These are phyloP conservation scores for Triticum dicoccoides DNA, from an alignment of 176 grass and related monocot genomes.

Conservation along the genomic window DNA sequence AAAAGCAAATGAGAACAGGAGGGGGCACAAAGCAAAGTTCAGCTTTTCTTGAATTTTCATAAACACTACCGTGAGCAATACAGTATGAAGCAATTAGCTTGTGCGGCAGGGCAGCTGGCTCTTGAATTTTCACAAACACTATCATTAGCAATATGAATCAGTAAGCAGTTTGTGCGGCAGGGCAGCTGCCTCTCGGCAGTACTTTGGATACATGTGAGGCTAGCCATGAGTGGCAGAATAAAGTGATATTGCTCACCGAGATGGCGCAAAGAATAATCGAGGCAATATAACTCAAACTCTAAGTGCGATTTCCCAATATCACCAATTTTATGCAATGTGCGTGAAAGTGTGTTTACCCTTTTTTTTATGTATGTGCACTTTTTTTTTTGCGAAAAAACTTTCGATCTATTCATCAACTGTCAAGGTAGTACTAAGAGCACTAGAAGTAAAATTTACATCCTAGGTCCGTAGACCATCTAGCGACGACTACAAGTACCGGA, in stretches of 20 bases:
- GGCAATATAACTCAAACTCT: neutral
- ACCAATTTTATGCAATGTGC: neutral
- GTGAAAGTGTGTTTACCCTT: too few relatives aligned
- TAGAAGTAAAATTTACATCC: too few relatives aligned
- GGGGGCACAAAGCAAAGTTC: neutral
- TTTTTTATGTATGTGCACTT: too few relatives aligned
- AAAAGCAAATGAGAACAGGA: neutral
- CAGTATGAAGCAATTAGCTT: neutral
- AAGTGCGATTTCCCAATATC: neutral
- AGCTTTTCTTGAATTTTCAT: neutral
- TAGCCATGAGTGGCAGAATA: too few relatives aligned
- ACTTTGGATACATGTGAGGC: too few relatives aligned
- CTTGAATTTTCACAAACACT: neutral
- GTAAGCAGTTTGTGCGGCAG: neutral
- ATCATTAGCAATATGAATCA: neutral
- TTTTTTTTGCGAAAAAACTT: too few relatives aligned
- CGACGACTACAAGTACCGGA: too few relatives aligned
- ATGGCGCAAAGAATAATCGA: neutral
- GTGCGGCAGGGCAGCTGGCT: neutral
- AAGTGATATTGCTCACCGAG: neutral
- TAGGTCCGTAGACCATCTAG: too few relatives aligned
- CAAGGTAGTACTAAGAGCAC: too few relatives aligned
- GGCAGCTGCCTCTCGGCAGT: too few relatives aligned
- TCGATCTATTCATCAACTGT: too few relatives aligned
- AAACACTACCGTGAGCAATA: neutral